Evolutionary conservation across 1,284 basidiomycete species (phyloP), one percentile per base, ranked within the genome.

Genomic region (Sanghuangporus sanghuang): DNA sequence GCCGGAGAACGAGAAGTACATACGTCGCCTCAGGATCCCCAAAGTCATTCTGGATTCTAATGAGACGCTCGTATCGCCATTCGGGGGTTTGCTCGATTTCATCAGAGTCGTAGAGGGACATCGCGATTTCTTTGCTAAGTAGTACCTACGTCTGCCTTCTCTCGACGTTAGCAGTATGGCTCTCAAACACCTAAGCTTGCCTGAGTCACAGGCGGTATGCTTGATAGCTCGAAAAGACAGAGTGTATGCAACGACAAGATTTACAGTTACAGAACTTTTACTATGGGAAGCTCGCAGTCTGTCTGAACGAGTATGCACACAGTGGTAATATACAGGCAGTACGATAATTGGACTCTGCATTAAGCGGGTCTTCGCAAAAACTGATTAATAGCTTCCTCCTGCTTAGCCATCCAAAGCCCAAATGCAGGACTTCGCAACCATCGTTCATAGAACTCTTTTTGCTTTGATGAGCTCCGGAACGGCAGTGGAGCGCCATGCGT

Each of bases 361-460:
- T 54, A 54, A 14, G 32, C 27, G 36, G 48, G 16, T 21, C 18
- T 62, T 42, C 57, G 61, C n/a, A 66, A 38, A 36, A 60, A 59
- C 3, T 59, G 40, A 39, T 60, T 59, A n/a, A 66, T 63, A 8
- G 58, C 42, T 46, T 84, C 82, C 68, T 92, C 90, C 73, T 92
- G 89, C 67, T 79, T 77, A 16, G 86, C 85, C 36, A 93, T 76
- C 90, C 90, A 93, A 48, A 88, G 68, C 8, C 86, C 90, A 75
- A 93, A 93, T 12, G 85, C 82, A 0, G 87, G 86, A 8, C 84
- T 86, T 70, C 85, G 82, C 58, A 92, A 68, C 86, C 89, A 91
- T 58, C 79, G 77, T 72, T 86, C 83, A 68, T 92, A 92, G 71
- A 92, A 93, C 67, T 87, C 87, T 50, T 75, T 82, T 67, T 85